A percentile compares a stretch with the other conserved stretches of the same genome.
These are phyloP conservation scores for Colletotrichum echinochloae DNA, from an alignment of 2,329 filamentous ascomycete genomes.

Conservation along the genomic window DNA sequence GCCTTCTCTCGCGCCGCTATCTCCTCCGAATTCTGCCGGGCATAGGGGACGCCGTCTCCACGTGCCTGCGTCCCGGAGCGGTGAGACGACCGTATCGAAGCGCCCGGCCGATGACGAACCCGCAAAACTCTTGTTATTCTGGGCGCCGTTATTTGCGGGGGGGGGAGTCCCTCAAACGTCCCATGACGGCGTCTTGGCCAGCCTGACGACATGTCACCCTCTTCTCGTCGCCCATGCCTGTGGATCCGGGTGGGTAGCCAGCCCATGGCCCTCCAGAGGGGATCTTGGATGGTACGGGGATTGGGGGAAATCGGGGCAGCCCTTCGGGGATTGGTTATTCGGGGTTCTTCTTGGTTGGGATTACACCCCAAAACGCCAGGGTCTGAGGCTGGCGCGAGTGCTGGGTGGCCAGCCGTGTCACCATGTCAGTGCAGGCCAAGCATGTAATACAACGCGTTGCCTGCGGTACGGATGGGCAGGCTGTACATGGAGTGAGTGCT, in stretches of 20 bases:
- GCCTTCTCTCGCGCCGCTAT: slow-evolving; percentile 15
- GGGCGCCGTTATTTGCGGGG: slow-evolving; percentile 29
- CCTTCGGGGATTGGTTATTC: slow-evolving; percentile 33
- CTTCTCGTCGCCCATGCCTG: slow-evolving; percentile 12
- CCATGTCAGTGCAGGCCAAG: slow-evolving; percentile 1
- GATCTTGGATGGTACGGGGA: slow-evolving; percentile 41
- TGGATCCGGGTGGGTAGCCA: slow-evolving; percentile 26
- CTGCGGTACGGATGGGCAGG: slow-evolving; percentile 17
- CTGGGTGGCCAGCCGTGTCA: background rate
- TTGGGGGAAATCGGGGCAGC: slow-evolving; percentile 38
- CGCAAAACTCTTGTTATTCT: slow-evolving; percentile 15
- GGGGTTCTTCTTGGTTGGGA: slow-evolving; percentile 36
- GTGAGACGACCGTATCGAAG: slow-evolving; percentile 34
- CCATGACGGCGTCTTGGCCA: slow-evolving; percentile 28
- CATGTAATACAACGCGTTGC: slow-evolving; percentile 18
- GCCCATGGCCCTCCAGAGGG: slow-evolving; percentile 27
- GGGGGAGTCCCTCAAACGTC: background rate
- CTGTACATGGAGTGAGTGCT: no score
- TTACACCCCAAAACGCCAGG: slow-evolving; percentile 35
- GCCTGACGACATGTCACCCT: slow-evolving; percentile 34
- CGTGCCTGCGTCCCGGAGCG: slow-evolving; percentile 28
- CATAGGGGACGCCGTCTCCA: slow-evolving; percentile 17
- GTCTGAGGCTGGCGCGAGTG: slow-evolving; percentile 34
- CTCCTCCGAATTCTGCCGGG: slow-evolving; percentile 40
- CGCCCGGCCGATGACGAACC: background rate